These are phyloP conservation scores for Ophiostoma perfectum DNA, from an alignment of 2,329 filamentous ascomycete species.

Conservation along the genomic window DNA sequence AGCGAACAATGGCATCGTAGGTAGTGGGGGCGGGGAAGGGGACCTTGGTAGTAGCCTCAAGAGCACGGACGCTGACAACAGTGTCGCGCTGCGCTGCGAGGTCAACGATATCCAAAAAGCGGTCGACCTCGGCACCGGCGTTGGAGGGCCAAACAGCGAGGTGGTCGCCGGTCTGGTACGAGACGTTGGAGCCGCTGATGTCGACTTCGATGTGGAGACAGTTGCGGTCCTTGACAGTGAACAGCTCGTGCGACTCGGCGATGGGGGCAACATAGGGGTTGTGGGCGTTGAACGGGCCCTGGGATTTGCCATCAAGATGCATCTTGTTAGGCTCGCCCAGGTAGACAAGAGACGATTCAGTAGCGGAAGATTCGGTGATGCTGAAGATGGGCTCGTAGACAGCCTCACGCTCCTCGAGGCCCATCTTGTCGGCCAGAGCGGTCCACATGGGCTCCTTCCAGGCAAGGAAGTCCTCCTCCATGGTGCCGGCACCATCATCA, in stretches of 20 bases:
- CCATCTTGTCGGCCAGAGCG: constrained; percentile 75
- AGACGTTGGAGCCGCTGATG: constrained; percentile 79
- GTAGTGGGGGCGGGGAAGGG: constrained; percentile 97
- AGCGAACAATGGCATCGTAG: constrained; percentile 86
- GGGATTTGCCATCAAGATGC: constrained; percentile 78
- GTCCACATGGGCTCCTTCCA: constrained; percentile 99
- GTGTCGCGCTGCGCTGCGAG: constrained; percentile 70
- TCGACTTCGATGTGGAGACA: constrained; percentile 96
- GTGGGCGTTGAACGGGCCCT: constrained; percentile 91
- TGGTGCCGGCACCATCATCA: constrained; percentile 95
- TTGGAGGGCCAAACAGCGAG: constrained; percentile 98
- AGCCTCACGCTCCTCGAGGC: constrained; percentile 88
- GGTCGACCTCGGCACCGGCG: constrained; percentile 83
- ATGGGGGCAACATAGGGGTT: constrained; percentile 97
- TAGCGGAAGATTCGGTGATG: constrained; percentile 67
- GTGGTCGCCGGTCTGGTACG: constrained; percentile 95
- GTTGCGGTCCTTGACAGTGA: constrained; percentile 83
- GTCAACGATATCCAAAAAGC: constrained; percentile 74
- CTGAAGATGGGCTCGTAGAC: constrained; percentile 91
- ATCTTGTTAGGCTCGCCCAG: constrained; percentile 94
- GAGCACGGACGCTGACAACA: constrained; percentile 82
- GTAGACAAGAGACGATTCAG: constrained; percentile 77
- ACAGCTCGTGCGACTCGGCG: constrained; percentile 82
- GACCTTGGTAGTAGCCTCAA: constrained; percentile 93
- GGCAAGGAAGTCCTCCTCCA: constrained; percentile 98